Evolutionary conservation across 139 green algal species (phyloP), one percentile per base, ranked within the genome.

Genomic region (Diplosphaera chodatii): DNA sequence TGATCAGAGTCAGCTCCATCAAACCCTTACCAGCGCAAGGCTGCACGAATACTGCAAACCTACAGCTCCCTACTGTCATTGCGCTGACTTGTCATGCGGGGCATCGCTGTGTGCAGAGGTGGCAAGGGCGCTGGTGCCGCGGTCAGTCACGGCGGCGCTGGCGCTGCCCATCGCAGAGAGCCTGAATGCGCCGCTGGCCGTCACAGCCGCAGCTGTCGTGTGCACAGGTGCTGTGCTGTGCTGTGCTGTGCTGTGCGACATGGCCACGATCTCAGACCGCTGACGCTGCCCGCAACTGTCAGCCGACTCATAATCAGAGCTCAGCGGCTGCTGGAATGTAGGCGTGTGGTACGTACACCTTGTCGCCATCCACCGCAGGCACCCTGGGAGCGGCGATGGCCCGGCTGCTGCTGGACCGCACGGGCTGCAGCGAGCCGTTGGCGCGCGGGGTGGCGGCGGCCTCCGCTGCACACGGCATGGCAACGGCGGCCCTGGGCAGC

Each of bases 61-160:
- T 48, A n/a, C n/a, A n/a, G n/a, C n/a, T n/a, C n/a, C n/a, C n/a
- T n/a, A 48, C 13, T 13, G 37, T 13, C 37, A 48, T 8, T 48
- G 48, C 16, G 8, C 48, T n/a, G 48, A n/a, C 13, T n/a, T n/a
- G n/a, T n/a, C n/a, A n/a, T 59, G 48, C 16, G 48, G 3, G 25
- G 13, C 10, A 3, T 59, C 10, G 20, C 13, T 27, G 40, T 18
- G 16, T 66, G 73, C 82, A 81, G 84, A 66, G 10, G 69, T 97
- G 13, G 83, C 87, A 0, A 68, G 78, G 29, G 87, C 84, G 0
- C 72, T 96, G 65, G 83, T 92, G 16, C 92, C 92, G 1, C 79
- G 91, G 33, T 87, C 74, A 18, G 88, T 96, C 27, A 97, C 92
- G 0, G 85, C 97, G 28, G 92, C 92, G 0, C 79, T 97, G 63